Evolutionary conservation across 2,329 filamentous ascomycete species (phyloP).

Genomic region (Clarireedia hainanense): DNA sequence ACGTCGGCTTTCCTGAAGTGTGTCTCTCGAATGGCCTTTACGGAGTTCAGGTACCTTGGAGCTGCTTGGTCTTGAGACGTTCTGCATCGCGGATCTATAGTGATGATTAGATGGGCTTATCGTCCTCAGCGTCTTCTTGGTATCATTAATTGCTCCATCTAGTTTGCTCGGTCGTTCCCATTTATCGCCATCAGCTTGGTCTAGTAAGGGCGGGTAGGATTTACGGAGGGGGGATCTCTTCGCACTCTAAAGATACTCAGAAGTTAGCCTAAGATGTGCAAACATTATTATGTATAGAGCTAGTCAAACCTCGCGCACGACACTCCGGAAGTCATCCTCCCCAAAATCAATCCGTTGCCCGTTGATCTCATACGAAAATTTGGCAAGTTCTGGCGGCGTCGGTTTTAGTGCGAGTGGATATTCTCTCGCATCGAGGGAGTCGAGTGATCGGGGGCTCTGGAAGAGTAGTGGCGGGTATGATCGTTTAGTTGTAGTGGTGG

Average conservation of each 20-base stretch:
- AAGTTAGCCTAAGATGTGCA: background rate
- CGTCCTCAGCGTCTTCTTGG: background rate
- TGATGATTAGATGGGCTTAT: background rate
- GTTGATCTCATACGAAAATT: constrained; percentile 66
- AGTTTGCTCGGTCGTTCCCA: background rate
- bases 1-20: constrained; percentile 9
- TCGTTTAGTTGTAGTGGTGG: constrained; percentile 81
- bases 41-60: background rate
- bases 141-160: background rate
- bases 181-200: background rate
- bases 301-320: constrained; percentile 9
- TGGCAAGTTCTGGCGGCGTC: constrained; percentile 70
- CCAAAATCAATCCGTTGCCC: constrained; percentile 33
- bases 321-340: constrained; percentile 6
- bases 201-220: background rate
- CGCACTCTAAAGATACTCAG: background rate
- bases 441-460: constrained; percentile 49
- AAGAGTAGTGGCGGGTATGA: constrained; percentile 81
- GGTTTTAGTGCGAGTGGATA: constrained; percentile 81
- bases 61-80: background rate
- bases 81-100: too few relatives aligned
- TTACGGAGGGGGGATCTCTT: background rate
- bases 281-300: background rate
- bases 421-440: constrained; percentile 73
- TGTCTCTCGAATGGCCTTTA: constrained; percentile 11